Percentiles rank a stretch among this genome's conserved stretches.
These are phyloP conservation scores for Parmelia sp. DNA, from an alignment of 495 filamentous ascomycete species.

Conservation along the genomic window DNA sequence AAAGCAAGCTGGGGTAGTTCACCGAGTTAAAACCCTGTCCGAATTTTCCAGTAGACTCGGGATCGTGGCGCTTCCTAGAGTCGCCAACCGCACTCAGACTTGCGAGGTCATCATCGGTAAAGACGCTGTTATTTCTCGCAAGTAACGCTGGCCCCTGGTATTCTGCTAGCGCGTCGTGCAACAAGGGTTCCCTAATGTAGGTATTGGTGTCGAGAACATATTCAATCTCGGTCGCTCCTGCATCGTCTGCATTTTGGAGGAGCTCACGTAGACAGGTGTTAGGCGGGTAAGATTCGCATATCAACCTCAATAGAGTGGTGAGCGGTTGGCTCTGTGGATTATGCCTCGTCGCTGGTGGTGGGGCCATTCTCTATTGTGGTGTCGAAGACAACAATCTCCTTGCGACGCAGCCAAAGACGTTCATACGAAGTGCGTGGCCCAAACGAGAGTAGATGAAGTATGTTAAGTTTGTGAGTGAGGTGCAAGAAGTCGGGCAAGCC, in stretches of 20 bases:
- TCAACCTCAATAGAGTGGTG: constrained; percentile 19
- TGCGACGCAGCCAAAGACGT: too few relatives aligned
- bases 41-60: constrained; percentile 37
- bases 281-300: constrained; percentile 24
- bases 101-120: constrained; percentile 33
- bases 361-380: constrained; percentile 2
- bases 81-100: constrained; percentile 36
- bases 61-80: constrained; percentile 33
- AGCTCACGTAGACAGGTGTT: constrained; percentile 24
- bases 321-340: constrained; percentile 15
- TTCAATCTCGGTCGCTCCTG: constrained; percentile 23
- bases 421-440: not conserved
- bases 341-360: constrained; percentile 11
- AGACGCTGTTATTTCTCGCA: constrained; percentile 37
- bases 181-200: constrained; percentile 23
- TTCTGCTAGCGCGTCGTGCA: constrained; percentile 30
- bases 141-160: constrained; percentile 40
- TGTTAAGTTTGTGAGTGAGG: not conserved
- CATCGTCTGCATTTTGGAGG: constrained; percentile 26
- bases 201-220: constrained; percentile 22
- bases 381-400: too few relatives aligned
- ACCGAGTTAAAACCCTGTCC: constrained; percentile 40
- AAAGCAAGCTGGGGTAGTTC: not conserved
- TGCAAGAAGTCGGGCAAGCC: not conserved
- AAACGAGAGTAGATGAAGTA: not conserved